phyloP scores from a whole-genome alignment of 176 grass and related monocot genomes.

The Rhynchospora breviuscula region DNA sequence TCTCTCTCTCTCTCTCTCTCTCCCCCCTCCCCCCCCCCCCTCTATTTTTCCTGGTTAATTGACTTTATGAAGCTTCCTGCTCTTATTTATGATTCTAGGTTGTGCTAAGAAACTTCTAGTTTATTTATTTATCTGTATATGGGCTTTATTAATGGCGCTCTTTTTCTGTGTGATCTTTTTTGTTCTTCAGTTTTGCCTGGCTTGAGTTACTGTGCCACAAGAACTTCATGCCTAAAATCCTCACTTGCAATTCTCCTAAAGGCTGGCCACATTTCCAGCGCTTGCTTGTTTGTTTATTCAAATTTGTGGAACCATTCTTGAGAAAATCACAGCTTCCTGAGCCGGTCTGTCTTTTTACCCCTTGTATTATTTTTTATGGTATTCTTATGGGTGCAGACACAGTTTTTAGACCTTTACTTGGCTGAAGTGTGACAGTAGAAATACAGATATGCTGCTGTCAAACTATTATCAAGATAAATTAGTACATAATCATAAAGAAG shows the following conservation, averaged over 20 bases:
- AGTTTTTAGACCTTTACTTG: background rate
- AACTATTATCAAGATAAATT: background rate
- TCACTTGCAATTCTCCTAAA: constrained; percentile 73
- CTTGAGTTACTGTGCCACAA: constrained; percentile 92
- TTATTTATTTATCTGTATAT: background rate
- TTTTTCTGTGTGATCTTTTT: background rate
- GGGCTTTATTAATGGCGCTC: background rate
- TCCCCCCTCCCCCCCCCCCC: background rate
- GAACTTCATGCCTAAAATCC: constrained; percentile 86
- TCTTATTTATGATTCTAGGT: constrained; percentile 12
- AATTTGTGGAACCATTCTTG: constrained; percentile 94
- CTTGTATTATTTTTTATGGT: background rate
- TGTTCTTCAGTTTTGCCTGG: constrained; percentile 76
- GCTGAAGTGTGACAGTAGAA: background rate
- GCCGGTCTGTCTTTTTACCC: constrained; percentile 45
- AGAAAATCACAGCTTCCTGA: constrained; percentile 81
- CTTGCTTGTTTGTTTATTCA: constrained; percentile 93
- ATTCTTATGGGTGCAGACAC: background rate
- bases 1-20: constrained; percentile 14
- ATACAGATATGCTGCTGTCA: constrained; percentile 2
- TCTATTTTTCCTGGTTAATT: background rate
- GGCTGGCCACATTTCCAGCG: constrained; percentile 92
- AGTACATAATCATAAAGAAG: background rate
- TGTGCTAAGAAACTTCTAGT: background rate
- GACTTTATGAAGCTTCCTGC: background rate